Evolutionary conservation across 331 rosid species (phyloP), one percentile per base, ranked within the genome.

Genomic region (Pyrus hybrid): DNA sequence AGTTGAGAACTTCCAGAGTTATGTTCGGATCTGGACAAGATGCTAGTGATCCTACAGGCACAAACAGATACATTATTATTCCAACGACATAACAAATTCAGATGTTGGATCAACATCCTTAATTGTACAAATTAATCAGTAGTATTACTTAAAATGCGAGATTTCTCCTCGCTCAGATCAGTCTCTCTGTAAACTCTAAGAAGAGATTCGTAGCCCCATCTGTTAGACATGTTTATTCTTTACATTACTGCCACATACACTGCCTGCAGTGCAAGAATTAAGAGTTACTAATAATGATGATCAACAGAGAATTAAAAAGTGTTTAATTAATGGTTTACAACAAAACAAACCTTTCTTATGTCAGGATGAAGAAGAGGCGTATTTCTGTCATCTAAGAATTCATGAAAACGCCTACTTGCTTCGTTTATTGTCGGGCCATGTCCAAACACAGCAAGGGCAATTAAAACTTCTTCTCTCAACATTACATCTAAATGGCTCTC

Each of bases 381-480:
- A 51, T 84, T 92, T 86, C 90, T 88, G 86, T 92, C 92, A 45
- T 86, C 85, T 73, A 92, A 83, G 85, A 87, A 94, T 53, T 88
- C 89, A 71, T 80, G 85, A 74, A 83, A 94, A 51, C 97, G 91
- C 85, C 78, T 87, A 80, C 56, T 88, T 58, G 89, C 97, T 89
- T 94, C 96, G 70, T 83, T 74, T 43, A 92, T 83, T 32, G 99
- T 92, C 29, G 16, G 85, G 41, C 83, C 91, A 61, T 92, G 92
- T 73, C 99, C 96, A 65, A 82, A 90, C 65, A 47, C 51, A 62
- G 92, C 90, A 71, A 94, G 97, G 64, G 91, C 91, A 63, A 86
- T 79, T 90, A 90, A 87, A 80, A 94, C 16, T 80, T 92, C 96
- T 83, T 97, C 99, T 76, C 97, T 92, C 83, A 94, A 79, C 97